Percentiles rank a stretch among this genome's conserved stretches.
Evolutionary conservation across 805 yeast species (phyloP).

Genomic region (Metschnikowia hibisci): DNA sequence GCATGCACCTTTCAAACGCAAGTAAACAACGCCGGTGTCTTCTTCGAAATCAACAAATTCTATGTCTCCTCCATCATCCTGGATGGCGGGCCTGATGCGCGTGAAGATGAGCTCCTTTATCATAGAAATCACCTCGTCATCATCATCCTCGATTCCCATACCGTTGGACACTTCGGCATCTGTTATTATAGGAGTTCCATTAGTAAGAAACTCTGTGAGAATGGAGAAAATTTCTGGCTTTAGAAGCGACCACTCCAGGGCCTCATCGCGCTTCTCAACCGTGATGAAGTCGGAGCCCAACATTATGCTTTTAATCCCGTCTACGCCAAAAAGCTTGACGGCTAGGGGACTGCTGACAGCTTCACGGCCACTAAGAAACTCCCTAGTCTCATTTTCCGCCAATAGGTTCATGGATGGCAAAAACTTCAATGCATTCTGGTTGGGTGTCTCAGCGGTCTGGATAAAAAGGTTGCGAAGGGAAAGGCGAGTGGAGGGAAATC

Average conservation of each 20-base stretch:
- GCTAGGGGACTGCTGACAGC: conserved; percentile 76
- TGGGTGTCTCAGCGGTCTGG: conserved; percentile 83
- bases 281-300: conserved; percentile 84
- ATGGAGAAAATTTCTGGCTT: conserved; percentile 66
- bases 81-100: conserved; percentile 68
- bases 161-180: conserved; percentile 30
- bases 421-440: conserved; percentile 81
- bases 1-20: conserved; percentile 66
- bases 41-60: conserved; percentile 58
- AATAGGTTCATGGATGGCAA: conserved; percentile 70
- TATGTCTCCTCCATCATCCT: conserved; percentile 74
- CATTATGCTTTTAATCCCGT: conserved; percentile 73
- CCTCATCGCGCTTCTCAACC: conserved; percentile 55
- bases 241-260: conserved; percentile 54
- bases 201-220: conserved; percentile 51
- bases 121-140: conserved; percentile 62
- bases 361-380: conserved; percentile 70
- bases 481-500: background rate
- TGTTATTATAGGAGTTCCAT: conserved; percentile 51
- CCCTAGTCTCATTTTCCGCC: conserved; percentile 57
- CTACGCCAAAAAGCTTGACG: conserved; percentile 65
- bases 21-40: conserved; percentile 52
- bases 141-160: conserved; percentile 51
- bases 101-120: conserved; percentile 68
- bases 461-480: conserved; percentile 45